Evolutionary conservation across 1,284 basidiomycete genomes (phyloP), one percentile per base, ranked within the genome.

Genomic region (Rhodofomes roseus): DNA sequence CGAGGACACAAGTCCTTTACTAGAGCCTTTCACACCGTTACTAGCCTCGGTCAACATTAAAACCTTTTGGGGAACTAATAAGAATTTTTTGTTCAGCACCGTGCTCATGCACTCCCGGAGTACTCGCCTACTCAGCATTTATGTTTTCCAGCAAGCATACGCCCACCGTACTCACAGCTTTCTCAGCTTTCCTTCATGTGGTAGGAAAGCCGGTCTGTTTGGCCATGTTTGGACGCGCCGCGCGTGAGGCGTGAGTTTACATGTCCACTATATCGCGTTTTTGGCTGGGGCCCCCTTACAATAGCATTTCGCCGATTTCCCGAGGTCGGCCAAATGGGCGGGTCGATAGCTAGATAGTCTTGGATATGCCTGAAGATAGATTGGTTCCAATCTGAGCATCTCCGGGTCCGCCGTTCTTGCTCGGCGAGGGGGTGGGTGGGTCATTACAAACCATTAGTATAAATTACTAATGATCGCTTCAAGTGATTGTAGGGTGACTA

Each of bases 261-360:
- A 41, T 55, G 54, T 55, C 54, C 54, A 55, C 54, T 43, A 55
- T 43, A 55, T 55, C 54, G 40, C 40, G 54, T 55, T 55, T 44
- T 43, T 20, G 40, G 37, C 46, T 25, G 44, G 55, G n/a, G 40
- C 41, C 23, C 54, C 58, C 58, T 48, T 50, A 43, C 31, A 46
- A 37, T 29, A 51, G 27, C n/a, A 53, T 34, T 53, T 53, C 51
- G 31, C 31, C 31, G 31, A 34, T 34, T 34, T 34, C 31, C 31
- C 31, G 31, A 34, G 31, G 31, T 34, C 31, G 31, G 31, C 31
- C 31, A 34, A 34, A 5, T 34, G 31, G 31, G 5, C 5, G 31
- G 31, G 31, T 34, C 31, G 11, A 34, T 5, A 4, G 5, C 31
- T 34, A 11, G 31, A 11, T 11, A 34, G 31, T 11, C 31, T 34